Conservation (phyloP, 768 basidiomycete genomes). For the Pleurotus eryngii region DNA sequence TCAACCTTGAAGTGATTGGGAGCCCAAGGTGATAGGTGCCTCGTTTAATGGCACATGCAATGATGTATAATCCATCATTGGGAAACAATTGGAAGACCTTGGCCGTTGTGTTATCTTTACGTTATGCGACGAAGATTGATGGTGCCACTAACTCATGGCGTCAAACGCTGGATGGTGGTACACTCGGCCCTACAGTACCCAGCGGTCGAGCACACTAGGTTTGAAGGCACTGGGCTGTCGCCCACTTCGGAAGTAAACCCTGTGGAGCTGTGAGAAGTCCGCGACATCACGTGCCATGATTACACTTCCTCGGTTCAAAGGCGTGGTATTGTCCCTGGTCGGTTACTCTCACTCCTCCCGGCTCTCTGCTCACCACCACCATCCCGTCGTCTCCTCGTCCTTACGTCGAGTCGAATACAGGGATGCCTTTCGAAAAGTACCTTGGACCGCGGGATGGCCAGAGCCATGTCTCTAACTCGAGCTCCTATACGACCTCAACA, state of each 20-base stretch:
- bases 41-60: too few relatives aligned
- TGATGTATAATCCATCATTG: too few relatives aligned
- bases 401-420: slow-evolving; percentile 8
- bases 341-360: background rate
- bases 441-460: slow-evolving; percentile 22
- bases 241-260: background rate
- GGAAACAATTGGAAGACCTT: too few relatives aligned
- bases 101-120: too few relatives aligned
- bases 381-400: background rate
- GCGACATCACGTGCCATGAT: background rate
- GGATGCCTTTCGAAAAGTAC: slow-evolving; percentile 42
- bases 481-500: slow-evolving; percentile 11
- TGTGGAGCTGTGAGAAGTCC: background rate
- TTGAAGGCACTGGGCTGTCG: too few relatives aligned
- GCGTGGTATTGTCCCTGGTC: background rate
- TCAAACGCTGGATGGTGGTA: too few relatives aligned
- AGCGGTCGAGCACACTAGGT: too few relatives aligned
- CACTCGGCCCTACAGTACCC: too few relatives aligned
- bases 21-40: too few relatives aligned
- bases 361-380: background rate
- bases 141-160: too few relatives aligned
- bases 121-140: too few relatives aligned
- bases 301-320: slow-evolving; percentile 1
- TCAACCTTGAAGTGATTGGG: too few relatives aligned
- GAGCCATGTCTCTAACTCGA: slow-evolving; percentile 12